These are phyloP conservation scores for Haberlea rhodopensis DNA, from an alignment of 257 asterid species.

Conservation along the genomic window DNA sequence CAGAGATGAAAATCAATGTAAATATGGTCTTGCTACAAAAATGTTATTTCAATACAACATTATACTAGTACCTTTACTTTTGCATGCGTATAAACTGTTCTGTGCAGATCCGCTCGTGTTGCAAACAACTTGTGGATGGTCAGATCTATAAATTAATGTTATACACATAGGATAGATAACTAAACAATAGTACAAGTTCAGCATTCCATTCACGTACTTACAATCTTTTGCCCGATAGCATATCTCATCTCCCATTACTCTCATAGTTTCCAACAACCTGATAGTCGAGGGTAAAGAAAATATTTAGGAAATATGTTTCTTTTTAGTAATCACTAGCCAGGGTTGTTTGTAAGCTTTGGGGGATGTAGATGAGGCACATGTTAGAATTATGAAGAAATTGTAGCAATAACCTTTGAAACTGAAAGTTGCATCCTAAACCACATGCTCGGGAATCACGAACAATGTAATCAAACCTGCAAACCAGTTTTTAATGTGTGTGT, in stretches of 20 bases:
- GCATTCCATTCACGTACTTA: constrained; percentile 31
- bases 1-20: constrained; percentile 1
- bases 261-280: constrained; percentile 90
- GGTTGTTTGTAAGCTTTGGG: constrained; percentile 5
- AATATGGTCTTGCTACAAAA: background rate
- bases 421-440: constrained; percentile 89
- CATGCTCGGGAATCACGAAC: constrained; percentile 89
- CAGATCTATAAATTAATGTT: constrained; percentile 57
- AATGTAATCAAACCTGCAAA: constrained; percentile 85
- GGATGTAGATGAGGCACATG: constrained; percentile 1
- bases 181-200: constrained; percentile 9
- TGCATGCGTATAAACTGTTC: constrained; percentile 91
- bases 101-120: constrained; percentile 82
- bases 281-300: constrained; percentile 22
- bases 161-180: constrained; percentile 22
- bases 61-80: constrained; percentile 76
- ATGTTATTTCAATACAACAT: background rate
- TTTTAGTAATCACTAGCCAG: background rate
- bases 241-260: constrained; percentile 90
- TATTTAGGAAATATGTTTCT: constrained; percentile 2
- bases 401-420: constrained; percentile 63
- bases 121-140: constrained; percentile 86
- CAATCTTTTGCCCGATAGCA: constrained; percentile 91
- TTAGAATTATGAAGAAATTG: constrained; percentile 18
- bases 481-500: background rate